phyloP scores from a whole-genome alignment of 2,329 filamentous ascomycete genomes.

The Gaeumannomyces tritici region DNA sequence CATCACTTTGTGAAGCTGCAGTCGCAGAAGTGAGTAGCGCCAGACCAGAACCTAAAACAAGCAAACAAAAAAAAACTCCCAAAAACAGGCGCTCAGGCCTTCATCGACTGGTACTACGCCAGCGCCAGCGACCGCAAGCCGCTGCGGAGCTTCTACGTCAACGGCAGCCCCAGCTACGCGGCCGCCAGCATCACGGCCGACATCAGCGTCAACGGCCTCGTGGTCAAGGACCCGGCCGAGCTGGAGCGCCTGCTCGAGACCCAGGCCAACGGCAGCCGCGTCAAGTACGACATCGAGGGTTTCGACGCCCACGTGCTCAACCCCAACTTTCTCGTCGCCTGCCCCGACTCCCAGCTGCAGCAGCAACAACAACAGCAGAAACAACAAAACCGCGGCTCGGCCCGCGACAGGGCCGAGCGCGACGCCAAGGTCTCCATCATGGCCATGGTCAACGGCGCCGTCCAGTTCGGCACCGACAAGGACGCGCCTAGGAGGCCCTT shows the following conservation, averaged over 20 bases:
- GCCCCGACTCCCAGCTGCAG: constrained; percentile 31
- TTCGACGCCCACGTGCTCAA: constrained; percentile 75
- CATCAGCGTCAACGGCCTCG: constrained; percentile 72
- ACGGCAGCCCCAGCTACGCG: constrained; percentile 41
- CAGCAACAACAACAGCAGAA: constrained; percentile 14
- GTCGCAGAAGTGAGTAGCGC: too few species aligned
- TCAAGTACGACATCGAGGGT: constrained; percentile 62
- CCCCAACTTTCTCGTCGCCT: constrained; percentile 49
- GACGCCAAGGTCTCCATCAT: constrained; percentile 59
- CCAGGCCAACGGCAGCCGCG: constrained; percentile 33
- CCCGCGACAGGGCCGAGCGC: constrained; percentile 18
- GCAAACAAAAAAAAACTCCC: not conserved
- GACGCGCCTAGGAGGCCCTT: constrained; percentile 60
- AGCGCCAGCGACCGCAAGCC: constrained; percentile 53
- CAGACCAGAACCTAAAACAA: constrained; percentile 3
- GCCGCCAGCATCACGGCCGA: constrained; percentile 45
- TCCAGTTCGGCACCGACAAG: constrained; percentile 56
- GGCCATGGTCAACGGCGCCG: constrained; percentile 63
- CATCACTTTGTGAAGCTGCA: too few species aligned
- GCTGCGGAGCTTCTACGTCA: constrained; percentile 63
- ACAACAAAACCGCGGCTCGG: constrained; percentile 2
- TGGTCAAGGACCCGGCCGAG: constrained; percentile 44
- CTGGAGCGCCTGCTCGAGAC: constrained; percentile 61
- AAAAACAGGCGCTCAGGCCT: constrained; percentile 54
- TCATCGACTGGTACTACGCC: constrained; percentile 66